These are phyloP conservation scores for Chlamydomonas schloesseri DNA, from an alignment of 139 green algal genomes.

Conservation along the genomic window DNA sequence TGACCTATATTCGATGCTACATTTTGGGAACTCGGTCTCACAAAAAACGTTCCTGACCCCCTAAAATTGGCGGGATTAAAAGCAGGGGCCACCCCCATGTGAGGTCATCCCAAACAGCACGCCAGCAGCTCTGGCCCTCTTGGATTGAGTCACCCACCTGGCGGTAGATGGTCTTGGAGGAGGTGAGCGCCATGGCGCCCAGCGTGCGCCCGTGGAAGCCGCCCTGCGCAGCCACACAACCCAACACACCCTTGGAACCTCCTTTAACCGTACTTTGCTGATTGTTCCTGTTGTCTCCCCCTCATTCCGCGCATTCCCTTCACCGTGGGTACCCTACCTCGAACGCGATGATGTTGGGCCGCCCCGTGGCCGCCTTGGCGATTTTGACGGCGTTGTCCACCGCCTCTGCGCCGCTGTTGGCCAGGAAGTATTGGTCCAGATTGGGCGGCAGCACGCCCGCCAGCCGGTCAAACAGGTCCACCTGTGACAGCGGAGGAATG, in stretches of 20 bases:
- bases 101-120: too few species aligned
- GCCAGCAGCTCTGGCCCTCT: too few species aligned
- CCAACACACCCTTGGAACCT: too few species aligned
- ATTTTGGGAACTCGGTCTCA: too few species aligned
- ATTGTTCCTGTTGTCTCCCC: too few species aligned
- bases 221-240: conserved; percentile 46
- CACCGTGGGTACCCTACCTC: conserved; percentile 59
- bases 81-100: too few species aligned
- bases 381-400: conserved; percentile 93
- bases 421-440: conserved; percentile 27
- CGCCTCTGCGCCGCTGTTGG: conserved; percentile 76
- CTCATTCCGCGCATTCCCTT: too few species aligned
- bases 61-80: too few species aligned
- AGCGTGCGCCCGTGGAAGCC: conserved; percentile 87
- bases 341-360: conserved; percentile 86
- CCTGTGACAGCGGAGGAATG: not conserved
- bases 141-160: too few species aligned
- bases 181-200: conserved; percentile 86
- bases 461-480: conserved; percentile 31
- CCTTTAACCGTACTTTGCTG: too few species aligned
- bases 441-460: conserved; percentile 17
- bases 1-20: too few species aligned
- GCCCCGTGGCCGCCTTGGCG: conserved; percentile 75
- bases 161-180: conserved; percentile 83
- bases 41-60: too few species aligned